These are phyloP conservation scores for Sindora glabra DNA, from an alignment of 306 rosid species.

Conservation along the genomic window DNA sequence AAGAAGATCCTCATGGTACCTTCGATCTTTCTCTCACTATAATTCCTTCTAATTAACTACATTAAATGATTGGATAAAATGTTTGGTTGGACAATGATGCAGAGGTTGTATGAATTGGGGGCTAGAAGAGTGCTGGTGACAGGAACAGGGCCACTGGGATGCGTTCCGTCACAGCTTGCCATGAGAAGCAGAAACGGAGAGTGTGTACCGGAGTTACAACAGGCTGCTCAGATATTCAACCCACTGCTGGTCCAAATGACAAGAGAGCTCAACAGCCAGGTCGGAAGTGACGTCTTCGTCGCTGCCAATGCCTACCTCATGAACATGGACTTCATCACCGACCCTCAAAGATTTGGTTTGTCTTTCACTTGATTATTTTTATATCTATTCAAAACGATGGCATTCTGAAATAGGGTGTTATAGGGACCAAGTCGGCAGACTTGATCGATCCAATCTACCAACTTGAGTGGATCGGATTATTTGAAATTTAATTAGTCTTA, in stretches of 20 bases:
- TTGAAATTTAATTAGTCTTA: no score
- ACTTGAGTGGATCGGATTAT: no score
- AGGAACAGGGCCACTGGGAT: conserved; percentile 48
- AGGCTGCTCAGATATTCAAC: conserved; percentile 34
- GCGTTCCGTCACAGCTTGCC: conserved; percentile 42
- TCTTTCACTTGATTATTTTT: not conserved
- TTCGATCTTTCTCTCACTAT: no score
- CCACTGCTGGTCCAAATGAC: conserved; percentile 19
- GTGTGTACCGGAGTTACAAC: conserved; percentile 31
- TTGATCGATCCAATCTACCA: no score
- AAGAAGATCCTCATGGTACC: conserved; percentile 36
- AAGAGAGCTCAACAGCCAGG: conserved; percentile 25
- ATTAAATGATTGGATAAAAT: no score
- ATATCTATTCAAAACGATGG: no score
- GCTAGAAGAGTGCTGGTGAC: conserved; percentile 51
- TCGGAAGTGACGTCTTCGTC: conserved; percentile 32
- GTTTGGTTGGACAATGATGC: no score
- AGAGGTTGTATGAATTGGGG: conserved; percentile 40
- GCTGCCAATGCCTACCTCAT: conserved; percentile 38
- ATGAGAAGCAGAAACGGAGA: conserved; percentile 38
- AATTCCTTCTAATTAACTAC: no score
- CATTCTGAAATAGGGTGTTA: no score
- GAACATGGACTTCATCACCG: conserved; percentile 37
- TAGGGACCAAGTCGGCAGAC: no score
- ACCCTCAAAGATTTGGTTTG: conserved; percentile 41